phyloP scores from a whole-genome alignment of 257 asterid genomes.

The Osmanthus fragrans region DNA sequence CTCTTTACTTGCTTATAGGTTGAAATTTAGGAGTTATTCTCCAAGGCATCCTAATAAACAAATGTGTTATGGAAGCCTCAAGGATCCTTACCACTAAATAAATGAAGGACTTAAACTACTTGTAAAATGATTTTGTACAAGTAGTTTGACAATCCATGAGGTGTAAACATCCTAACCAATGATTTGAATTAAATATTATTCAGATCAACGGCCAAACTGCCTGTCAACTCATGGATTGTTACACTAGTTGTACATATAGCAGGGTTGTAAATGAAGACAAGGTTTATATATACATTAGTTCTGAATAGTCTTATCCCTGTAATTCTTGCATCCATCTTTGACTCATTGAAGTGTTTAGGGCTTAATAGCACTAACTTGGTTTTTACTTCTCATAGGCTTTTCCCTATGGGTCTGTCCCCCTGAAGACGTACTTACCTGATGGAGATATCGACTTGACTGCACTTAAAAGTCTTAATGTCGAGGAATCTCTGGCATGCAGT shows the following conservation, averaged over 20 bases:
- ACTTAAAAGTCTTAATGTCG: slow-evolving; percentile 48
- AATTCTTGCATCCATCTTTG: background rate
- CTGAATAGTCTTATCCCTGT: background rate
- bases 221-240: too few species aligned
- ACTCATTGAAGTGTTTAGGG: background rate
- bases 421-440: slow-evolving; percentile 90
- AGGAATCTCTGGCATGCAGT: slow-evolving; percentile 54
- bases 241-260: too few species aligned
- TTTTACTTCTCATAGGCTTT: slow-evolving; percentile 50
- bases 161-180: too few species aligned
- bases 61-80: background rate
- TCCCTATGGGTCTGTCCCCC: slow-evolving; percentile 93
- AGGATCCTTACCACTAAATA: background rate
- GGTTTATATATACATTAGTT: background rate
- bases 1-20: background rate
- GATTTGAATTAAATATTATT: too few species aligned
- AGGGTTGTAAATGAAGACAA: background rate
- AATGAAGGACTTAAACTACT: too few species aligned
- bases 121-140: too few species aligned
- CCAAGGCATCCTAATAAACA: background rate
- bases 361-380: slow-evolving; percentile 14
- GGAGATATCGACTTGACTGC: slow-evolving; percentile 93
- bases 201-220: too few species aligned
- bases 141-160: too few species aligned
- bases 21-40: background rate